Evolutionary conservation across 257 asterid species (phyloP).

Genomic region (Scutellaria baicalensis): DNA sequence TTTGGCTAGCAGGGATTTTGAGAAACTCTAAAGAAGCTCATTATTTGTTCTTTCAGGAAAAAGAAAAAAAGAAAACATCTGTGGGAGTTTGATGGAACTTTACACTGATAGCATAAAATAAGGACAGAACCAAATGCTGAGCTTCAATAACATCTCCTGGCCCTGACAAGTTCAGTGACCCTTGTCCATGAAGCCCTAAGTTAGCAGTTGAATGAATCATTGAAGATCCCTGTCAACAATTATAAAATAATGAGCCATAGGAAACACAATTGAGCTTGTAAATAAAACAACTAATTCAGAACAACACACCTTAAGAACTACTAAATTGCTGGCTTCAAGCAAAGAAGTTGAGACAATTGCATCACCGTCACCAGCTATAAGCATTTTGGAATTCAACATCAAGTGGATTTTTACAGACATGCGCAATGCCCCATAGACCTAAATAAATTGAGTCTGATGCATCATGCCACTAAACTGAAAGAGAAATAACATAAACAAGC

Average conservation of each 20-base stretch:
- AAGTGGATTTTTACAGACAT: conserved; percentile 91
- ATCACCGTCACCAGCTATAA: conserved; percentile 67
- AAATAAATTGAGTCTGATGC: conserved; percentile 21
- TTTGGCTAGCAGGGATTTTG: background rate
- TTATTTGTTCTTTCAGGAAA: conserved; percentile 4
- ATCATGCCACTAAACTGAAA: conserved; percentile 25
- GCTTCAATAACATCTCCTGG: conserved; percentile 90
- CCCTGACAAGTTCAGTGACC: conserved; percentile 86
- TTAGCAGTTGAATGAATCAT: conserved; percentile 80
- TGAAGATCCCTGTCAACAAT: conserved; percentile 65
- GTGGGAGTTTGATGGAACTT: conserved; percentile 27
- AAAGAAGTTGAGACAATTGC: conserved; percentile 69
- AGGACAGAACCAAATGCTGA: conserved; percentile 78
- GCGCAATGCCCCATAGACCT: conserved; percentile 88
- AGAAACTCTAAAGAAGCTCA: background rate
- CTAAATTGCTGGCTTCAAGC: conserved; percentile 90
- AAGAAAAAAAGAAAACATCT: background rate
- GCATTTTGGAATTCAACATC: conserved; percentile 80
- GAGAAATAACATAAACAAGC: conserved; percentile 8
- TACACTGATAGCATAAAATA: conserved; percentile 80
- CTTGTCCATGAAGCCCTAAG: conserved; percentile 94
- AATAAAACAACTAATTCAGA: conserved; percentile 1
- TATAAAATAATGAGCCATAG: conserved; percentile 4
- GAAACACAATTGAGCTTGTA: conserved; percentile 1
- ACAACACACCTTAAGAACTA: conserved; percentile 71